A percentile compares a stretch with the other conserved stretches of the same genome.
Evolutionary conservation across 2,329 filamentous ascomycete species (phyloP).

Genomic region (Metarhizium guizhouense): DNA sequence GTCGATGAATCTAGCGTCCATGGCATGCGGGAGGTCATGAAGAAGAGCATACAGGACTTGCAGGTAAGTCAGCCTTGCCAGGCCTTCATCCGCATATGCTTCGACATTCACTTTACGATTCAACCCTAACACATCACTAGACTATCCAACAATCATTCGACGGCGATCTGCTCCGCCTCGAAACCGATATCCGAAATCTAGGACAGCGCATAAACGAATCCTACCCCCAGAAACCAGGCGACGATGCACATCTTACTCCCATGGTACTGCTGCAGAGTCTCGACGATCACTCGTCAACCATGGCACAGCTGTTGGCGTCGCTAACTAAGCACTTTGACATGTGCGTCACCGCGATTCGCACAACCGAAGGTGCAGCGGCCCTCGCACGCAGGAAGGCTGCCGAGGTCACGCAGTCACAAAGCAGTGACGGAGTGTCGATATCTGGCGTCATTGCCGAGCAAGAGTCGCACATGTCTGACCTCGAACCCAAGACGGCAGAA

Average conservation of each 20-base stretch:
- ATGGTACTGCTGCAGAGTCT: conserved; percentile 51
- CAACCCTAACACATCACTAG: conserved; percentile 22
- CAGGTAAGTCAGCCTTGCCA: conserved; percentile 37
- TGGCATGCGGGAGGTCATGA: conserved; percentile 55
- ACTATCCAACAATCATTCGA: conserved; percentile 65
- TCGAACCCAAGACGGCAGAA: conserved; percentile 63
- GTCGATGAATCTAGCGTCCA: conserved; percentile 65
- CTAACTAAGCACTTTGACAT: conserved; percentile 86
- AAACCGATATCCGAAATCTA: conserved; percentile 61
- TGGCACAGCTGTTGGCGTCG: conserved; percentile 72
- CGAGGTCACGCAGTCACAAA: conserved; percentile 45
- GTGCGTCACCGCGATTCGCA: conserved; percentile 82
- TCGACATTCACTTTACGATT: neutral
- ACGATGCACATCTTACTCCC: conserved; percentile 30
- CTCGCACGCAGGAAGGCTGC: conserved; percentile 60
- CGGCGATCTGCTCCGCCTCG: conserved; percentile 64
- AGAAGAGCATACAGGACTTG: conserved; percentile 61
- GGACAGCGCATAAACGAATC: conserved; percentile 45
- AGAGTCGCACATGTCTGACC: conserved; percentile 37
- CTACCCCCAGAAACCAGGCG: conserved; percentile 22
- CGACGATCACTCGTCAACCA: conserved; percentile 67
- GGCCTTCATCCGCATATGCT: conserved; percentile 9
- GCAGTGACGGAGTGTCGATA: conserved; percentile 46
- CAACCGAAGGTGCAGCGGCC: conserved; percentile 73
- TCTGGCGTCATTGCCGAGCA: conserved; percentile 57